These are phyloP conservation scores for Paramecium pentaurelia DNA, from an alignment of 73 alveolate species.

Conservation along the genomic window DNA sequence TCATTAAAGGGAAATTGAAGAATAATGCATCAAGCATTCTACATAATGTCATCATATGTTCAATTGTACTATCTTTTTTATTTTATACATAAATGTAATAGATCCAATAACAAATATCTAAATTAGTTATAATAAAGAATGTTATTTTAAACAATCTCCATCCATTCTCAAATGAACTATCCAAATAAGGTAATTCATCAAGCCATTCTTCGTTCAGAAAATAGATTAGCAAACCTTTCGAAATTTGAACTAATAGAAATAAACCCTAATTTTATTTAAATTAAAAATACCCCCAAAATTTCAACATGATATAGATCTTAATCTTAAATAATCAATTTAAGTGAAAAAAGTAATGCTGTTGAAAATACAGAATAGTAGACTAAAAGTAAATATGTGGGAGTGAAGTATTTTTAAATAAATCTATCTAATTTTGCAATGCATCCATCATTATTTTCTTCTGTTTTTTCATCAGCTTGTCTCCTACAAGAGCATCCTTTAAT, in stretches of 20 bases:
- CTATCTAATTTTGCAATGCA: neutral
- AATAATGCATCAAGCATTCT: neutral
- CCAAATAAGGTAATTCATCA: conserved; percentile 19
- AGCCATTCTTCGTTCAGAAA: conserved; percentile 5
- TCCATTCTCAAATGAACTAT: neutral
- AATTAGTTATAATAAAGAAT: neutral
- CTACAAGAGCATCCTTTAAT: neutral
- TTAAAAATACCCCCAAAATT: neutral
- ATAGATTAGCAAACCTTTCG: neutral
- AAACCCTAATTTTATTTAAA: neutral
- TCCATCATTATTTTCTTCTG: neutral
- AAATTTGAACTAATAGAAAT: neutral
- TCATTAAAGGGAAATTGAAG: neutral
- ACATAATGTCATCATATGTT: neutral
- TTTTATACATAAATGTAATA: neutral
- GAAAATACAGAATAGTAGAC: neutral
- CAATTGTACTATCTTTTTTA: neutral
- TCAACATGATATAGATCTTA: neutral
- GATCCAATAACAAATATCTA: neutral
- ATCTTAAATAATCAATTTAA: neutral
- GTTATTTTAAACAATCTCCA: neutral
- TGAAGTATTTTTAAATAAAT: neutral
- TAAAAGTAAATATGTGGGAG: neutral
- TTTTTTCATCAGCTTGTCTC: neutral
- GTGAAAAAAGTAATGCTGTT: neutral